A percentile compares a stretch with the other conserved stretches of the same genome.
Conservation (phyloP, 2,329 filamentous ascomycete genomes). For the Chaetomium globosum region DNA sequence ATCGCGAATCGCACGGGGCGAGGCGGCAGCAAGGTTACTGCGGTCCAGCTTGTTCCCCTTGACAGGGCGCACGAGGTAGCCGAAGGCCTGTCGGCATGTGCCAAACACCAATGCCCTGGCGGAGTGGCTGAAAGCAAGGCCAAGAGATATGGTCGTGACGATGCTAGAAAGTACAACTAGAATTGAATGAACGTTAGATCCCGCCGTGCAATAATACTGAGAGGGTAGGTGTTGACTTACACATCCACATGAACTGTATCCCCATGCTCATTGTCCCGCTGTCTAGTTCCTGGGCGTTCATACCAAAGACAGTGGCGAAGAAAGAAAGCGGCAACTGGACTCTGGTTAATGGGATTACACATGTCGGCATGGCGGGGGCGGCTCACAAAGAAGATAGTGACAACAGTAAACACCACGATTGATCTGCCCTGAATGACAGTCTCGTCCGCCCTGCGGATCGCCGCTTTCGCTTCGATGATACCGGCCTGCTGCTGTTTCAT, state of each 20-base stretch:
- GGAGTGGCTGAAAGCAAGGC: constrained; percentile 33
- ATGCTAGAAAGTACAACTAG: constrained; percentile 31
- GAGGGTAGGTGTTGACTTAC: constrained; percentile 22
- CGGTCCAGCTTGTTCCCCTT: background rate
- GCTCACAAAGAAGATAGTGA: constrained; percentile 44
- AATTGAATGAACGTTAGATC: background rate
- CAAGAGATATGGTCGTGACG: constrained; percentile 29
- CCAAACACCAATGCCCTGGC: constrained; percentile 27
- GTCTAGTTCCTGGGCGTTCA: constrained; percentile 41
- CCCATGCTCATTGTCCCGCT: constrained; percentile 26
- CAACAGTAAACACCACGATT: constrained; percentile 43
- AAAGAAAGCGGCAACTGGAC: constrained; percentile 44
- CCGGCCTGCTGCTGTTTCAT: constrained; percentile 44
- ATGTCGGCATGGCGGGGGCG: background rate
- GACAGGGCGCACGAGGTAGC: constrained; percentile 15
- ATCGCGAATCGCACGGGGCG: constrained; percentile 29
- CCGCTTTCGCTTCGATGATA: constrained; percentile 42
- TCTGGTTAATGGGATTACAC: background rate
- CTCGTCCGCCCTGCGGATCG: constrained; percentile 40
- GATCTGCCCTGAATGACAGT: constrained; percentile 40
- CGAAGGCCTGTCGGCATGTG: constrained; percentile 20
- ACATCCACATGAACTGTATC: constrained; percentile 32
- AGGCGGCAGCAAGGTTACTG: constrained; percentile 26
- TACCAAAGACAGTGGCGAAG: constrained; percentile 46
- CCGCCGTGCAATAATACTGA: background rate